Evolutionary conservation across 164 flowering plant species (phyloP), one percentile per base, ranked within the genome.

Genomic region (Vitis cinerea): DNA sequence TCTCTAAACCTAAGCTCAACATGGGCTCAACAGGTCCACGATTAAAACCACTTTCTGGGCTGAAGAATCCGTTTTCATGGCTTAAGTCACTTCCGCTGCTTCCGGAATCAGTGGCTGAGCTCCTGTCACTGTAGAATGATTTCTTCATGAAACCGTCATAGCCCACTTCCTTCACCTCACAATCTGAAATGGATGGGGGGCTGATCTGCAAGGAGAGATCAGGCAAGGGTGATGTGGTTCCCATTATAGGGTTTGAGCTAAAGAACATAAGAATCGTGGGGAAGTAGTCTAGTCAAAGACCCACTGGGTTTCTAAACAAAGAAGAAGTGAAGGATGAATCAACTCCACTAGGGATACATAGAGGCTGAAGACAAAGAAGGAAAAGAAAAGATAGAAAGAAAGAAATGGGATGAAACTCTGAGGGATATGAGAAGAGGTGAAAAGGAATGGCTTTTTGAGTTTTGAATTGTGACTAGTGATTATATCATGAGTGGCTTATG

Each of bases 141-240:
- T 69, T 80, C 61, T 55, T 71, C 62, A 72, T 59, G 16, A 74
- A 55, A 31, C 72, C 79, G 23, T 73, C 76, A 2, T 11, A 59
- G 37, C 74, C 74, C 61, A 57, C 56, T 64, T 78, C 75, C 19
- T 64, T 71, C 15, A 69, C 48, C 54, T 80, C 69, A 67, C 29
- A 60, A 44, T 68, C 77, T 8, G 84, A 64, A 29, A 72, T 6
- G 0, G 82, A 73, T 0, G 97, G 96, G 8, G 88, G 94, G 73
- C 95, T 86, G 70, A 90, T 93, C 71, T 95, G 93, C 51, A 95
- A 75, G 29, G 98, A 91, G 14, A 92, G 91, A 81, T 95, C 94
- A 48, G 97, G 97, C 14, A 80, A 67, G 52, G 77, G 31, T 9
- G 81, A 63, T 19, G 75, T 2, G 23, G 76, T 68, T 79, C 74